A percentile compares a stretch with the other conserved stretches of the same genome.
phyloP scores from a whole-genome alignment of 1,284 basidiomycete species.

The Ganoderma lucidum region DNA sequence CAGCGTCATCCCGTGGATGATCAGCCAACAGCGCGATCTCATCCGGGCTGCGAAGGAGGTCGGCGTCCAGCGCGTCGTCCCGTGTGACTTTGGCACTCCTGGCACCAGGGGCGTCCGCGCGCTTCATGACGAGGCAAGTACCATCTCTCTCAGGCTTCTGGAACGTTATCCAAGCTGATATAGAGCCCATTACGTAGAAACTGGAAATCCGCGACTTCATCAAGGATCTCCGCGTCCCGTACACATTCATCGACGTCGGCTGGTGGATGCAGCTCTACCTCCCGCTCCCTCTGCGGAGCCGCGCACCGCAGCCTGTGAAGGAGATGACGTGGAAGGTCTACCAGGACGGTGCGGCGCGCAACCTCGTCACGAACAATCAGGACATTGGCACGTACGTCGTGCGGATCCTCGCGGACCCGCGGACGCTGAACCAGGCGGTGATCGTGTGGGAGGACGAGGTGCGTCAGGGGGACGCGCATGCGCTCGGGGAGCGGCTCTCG shows the following conservation, averaged over 20 bases:
- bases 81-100: constrained; percentile 31
- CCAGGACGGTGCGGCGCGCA: constrained; percentile 25
- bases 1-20: constrained; percentile 1
- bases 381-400: constrained; percentile 35
- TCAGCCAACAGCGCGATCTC: constrained; percentile 22
- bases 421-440: constrained; percentile 39
- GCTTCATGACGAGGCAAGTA: constrained; percentile 30
- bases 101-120: constrained; percentile 24
- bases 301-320: not conserved
- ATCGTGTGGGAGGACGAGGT: constrained; percentile 40
- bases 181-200: constrained; percentile 32
- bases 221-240: constrained; percentile 27
- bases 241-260: constrained; percentile 39
- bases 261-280: constrained; percentile 39
- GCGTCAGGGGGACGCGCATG: constrained; percentile 27
- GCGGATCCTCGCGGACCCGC: constrained; percentile 36
- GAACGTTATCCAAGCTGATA: too few species aligned
- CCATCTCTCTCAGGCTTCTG: too few species aligned
- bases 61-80: constrained; percentile 28
- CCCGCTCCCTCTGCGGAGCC: constrained; percentile 19
- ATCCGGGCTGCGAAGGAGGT: constrained; percentile 25
- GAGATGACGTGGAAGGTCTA: constrained; percentile 14
- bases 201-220: constrained; percentile 31
- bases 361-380: constrained; percentile 28
- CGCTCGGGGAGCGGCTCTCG: constrained; percentile 27